phyloP scores from a whole-genome alignment of 306 rosid species.

The Inga laurina region DNA sequence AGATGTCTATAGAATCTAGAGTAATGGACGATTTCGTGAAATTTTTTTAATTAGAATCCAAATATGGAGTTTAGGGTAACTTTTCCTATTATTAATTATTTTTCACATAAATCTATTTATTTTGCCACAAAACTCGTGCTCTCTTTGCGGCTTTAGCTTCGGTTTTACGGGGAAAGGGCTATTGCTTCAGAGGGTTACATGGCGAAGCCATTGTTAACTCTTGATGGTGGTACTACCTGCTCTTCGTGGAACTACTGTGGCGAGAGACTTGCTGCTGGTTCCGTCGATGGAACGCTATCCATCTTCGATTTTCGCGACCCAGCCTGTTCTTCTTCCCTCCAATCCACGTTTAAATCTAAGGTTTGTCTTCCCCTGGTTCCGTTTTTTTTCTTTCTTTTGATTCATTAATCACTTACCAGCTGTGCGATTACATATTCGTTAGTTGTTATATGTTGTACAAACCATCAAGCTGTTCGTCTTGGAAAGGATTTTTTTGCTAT shows the following conservation, averaged over 20 bases:
- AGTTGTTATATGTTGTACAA: neutral
- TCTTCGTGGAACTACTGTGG: constrained; percentile 77
- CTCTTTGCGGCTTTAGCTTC: neutral
- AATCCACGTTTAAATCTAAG: constrained; percentile 60
- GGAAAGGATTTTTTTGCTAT: neutral
- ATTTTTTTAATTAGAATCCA: too few species aligned
- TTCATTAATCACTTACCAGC: neutral
- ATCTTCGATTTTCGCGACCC: constrained; percentile 68
- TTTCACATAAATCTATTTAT: too few species aligned
- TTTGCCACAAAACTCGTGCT: too few species aligned
- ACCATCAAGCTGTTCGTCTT: neutral
- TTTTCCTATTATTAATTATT: too few species aligned
- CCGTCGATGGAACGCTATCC: constrained; percentile 63
- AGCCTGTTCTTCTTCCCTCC: constrained; percentile 65
- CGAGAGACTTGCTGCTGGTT: constrained; percentile 68
- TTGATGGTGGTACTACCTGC: constrained; percentile 66
- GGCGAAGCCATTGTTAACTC: constrained; percentile 72
- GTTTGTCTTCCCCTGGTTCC: constrained; percentile 35
- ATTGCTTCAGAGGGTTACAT: constrained; percentile 19
- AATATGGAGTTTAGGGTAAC: too few species aligned
- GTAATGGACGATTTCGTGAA: too few species aligned
- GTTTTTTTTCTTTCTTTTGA: neutral
- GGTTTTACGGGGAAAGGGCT: neutral
- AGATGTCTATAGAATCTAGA: too few species aligned
- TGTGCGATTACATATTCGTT: neutral